Evolutionary conservation across 176 grass and related monocot species (phyloP), one percentile per base, ranked within the genome.

Genomic region (Oryza rufipogon): DNA sequence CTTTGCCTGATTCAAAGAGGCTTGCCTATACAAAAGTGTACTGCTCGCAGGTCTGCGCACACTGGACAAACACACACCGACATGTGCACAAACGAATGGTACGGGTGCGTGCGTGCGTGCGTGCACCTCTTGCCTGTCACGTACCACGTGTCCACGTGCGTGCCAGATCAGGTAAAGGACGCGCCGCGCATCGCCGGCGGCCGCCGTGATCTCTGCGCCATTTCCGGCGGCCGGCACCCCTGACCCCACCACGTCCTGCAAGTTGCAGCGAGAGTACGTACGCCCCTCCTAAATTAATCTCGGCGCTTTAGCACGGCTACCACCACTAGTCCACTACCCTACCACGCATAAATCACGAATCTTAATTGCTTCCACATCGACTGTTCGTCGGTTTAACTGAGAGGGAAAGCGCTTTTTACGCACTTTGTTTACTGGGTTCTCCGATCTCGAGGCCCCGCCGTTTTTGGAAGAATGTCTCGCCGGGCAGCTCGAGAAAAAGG

Each of bases 101-200:
- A 60, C 79, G 79, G 16, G 75, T 41, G 39, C 39, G 39, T 41
- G 38, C 1, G 38, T 7, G 38, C 38, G 34, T 36, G 36, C 56
- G 86, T 25, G 80, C 75, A 36, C 73, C 73, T 58, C 73, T 82
- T 58, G 69, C 61, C 36, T 61, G 76, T 80, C 76, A 88, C 61
- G 60, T 45, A 84, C 75, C 74, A 84, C 81, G 68, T 80, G 81
- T 49, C 75, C 74, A 84, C 81, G 68, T 80, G 81, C 64, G 38
- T 63, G 80, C 61, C 70, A 68, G 73, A 69, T 63, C 33, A 32
- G 30, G 30, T 32, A 5, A 7, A 41, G 39, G 4, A 54, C 15
- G 7, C 19, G 56, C 19, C 19, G 20, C 19, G 56, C 72, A 2
- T 19, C 44, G 64, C 19, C 48, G 54, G 1, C 25, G 47, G 28